phyloP scores from a whole-genome alignment of 345 rosid genomes.

The Heritiera littoralis region DNA sequence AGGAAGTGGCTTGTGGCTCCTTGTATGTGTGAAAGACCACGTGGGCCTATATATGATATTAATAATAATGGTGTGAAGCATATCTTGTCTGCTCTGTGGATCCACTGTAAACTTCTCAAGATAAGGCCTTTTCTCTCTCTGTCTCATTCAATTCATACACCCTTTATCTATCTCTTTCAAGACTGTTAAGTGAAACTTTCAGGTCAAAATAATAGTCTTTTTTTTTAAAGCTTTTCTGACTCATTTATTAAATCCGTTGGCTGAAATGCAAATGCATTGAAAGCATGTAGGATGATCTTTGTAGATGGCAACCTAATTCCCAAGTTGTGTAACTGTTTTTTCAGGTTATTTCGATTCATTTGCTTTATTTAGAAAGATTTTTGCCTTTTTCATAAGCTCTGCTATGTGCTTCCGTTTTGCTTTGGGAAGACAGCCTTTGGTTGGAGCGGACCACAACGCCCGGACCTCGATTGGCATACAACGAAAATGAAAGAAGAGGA shows the following conservation, averaged over 20 bases:
- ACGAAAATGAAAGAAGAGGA: neutral
- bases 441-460: neutral
- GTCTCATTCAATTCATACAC: neutral
- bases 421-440: neutral
- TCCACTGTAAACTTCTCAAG: conserved; percentile 15
- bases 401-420: neutral
- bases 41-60: conserved; percentile 8
- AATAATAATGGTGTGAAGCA: conserved; percentile 18
- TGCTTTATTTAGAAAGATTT: neutral
- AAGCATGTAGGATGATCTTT: neutral
- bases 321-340: neutral
- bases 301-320: neutral
- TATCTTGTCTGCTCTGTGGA: conserved; percentile 23
- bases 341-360: neutral
- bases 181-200: neutral
- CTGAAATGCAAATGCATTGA: neutral
- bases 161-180: neutral
- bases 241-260: neutral
- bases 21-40: conserved; percentile 17
- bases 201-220: neutral
- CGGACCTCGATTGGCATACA: neutral
- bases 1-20: neutral
- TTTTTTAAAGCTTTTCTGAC: neutral
- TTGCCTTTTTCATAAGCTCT: neutral
- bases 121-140: neutral